Percentiles rank a stretch among this genome's conserved stretches.
These are phyloP conservation scores for Alternaria triticimaculans DNA, from an alignment of 2,329 filamentous ascomycete species.

Conservation along the genomic window DNA sequence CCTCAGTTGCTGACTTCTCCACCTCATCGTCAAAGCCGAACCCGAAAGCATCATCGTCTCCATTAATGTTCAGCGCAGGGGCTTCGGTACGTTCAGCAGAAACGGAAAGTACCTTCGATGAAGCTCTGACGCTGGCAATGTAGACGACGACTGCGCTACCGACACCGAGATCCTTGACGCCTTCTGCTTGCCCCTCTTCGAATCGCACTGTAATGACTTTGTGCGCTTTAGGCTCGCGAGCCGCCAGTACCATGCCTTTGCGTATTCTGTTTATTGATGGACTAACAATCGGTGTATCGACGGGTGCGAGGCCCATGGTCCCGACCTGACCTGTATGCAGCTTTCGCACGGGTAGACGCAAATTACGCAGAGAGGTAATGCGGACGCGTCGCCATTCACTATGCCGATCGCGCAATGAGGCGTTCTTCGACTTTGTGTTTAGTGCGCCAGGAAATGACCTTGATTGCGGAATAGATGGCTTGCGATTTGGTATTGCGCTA, in stretches of 20 bases:
- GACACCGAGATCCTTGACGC: constrained; percentile 67
- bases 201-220: constrained; percentile 69
- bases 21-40: constrained; percentile 59
- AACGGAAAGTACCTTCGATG: constrained; percentile 72
- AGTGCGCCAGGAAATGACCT: constrained; percentile 58
- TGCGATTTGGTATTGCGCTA: constrained; percentile 31
- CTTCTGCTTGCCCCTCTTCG: constrained; percentile 56
- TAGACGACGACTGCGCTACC: constrained; percentile 82
- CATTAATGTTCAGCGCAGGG: constrained; percentile 13
- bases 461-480: constrained; percentile 48
- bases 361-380: constrained; percentile 85
- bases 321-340: constrained; percentile 85
- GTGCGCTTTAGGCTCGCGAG: constrained; percentile 62
- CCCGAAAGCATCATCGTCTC: constrained; percentile 57
- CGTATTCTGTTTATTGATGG: constrained; percentile 54
- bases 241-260: constrained; percentile 83
- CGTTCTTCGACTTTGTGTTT: constrained; percentile 28
- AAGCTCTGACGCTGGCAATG: constrained; percentile 82
- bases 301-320: constrained; percentile 76
- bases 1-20: constrained; percentile 51
- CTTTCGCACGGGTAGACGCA: constrained; percentile 80
- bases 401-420: constrained; percentile 22
- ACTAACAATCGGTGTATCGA: constrained; percentile 34
- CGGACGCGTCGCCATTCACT: constrained; percentile 77
- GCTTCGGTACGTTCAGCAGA: constrained; percentile 12